Conservation (phyloP, 441 rosid species). For the Daphne laureola region DNA sequence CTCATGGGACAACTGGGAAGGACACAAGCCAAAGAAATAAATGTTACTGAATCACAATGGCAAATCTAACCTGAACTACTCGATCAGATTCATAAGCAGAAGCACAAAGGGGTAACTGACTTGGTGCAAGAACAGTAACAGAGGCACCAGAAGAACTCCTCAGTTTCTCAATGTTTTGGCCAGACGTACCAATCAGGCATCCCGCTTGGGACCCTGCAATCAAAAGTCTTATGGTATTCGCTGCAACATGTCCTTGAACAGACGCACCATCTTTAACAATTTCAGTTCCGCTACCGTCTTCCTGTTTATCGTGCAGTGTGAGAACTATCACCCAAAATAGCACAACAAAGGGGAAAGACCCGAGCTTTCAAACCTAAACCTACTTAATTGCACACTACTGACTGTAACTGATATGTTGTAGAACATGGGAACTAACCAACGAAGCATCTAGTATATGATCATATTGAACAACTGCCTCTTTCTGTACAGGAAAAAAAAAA, state of each 20-base stretch:
- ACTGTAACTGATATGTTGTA: too few species aligned
- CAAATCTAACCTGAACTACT: slow-evolving; percentile 36
- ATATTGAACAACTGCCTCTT: neutral
- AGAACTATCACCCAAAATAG: too few species aligned
- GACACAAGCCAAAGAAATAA: neutral
- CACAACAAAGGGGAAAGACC: too few species aligned
- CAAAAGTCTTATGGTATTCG: slow-evolving; percentile 40
- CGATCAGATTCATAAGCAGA: slow-evolving; percentile 57
- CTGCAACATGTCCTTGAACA: slow-evolving; percentile 41
- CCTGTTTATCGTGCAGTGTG: slow-evolving; percentile 19
- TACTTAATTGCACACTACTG: too few species aligned
- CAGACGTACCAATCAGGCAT: slow-evolving; percentile 43
- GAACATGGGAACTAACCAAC: too few species aligned
- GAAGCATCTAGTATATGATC: neutral
- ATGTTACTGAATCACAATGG: too few species aligned
- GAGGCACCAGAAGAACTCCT: slow-evolving; percentile 47
- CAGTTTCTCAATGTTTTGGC: slow-evolving; percentile 48
- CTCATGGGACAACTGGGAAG: neutral
- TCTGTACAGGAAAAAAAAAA: neutral
- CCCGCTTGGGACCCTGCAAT: slow-evolving; percentile 56
- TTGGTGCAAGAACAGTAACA: slow-evolving; percentile 41
- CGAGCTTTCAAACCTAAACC: too few species aligned
- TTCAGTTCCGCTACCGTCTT: slow-evolving; percentile 28
- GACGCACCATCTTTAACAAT: slow-evolving; percentile 17
- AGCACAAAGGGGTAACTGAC: slow-evolving; percentile 53